Base-by-base conservation (phyloP, 2,329 filamentous ascomycete species). In the Arthroderma sp. region DNA sequence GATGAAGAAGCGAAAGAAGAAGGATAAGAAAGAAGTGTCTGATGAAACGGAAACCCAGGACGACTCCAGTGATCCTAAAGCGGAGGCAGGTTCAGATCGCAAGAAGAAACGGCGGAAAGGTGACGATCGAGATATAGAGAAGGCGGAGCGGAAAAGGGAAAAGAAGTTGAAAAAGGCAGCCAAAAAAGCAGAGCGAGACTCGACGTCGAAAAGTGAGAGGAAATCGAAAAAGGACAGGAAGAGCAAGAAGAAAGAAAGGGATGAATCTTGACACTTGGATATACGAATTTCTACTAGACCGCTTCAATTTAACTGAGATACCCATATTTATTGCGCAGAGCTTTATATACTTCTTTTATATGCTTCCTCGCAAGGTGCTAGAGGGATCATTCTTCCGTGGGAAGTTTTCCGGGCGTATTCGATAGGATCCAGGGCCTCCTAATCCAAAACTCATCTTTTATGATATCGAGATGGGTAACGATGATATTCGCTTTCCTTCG, bases 401-500 rank as follows among this genome's bases (percentile, higher is more conserved):
- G 79, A 54, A 81, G 69, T 56, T 76, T 82, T 22, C 82, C 82
- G 4, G 82, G 81, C 61, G 78, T 83, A 51, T 82, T 82, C 1
- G 81, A 84, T 43, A 88, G 60, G 46, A 91, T 71, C 86, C 88
- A 96, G 1, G 88, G 87, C 58, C 88, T 73, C 55, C 73, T 74
- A 51, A 86, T 74, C 91, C 91, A 98, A 59, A 98, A 98, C 3
- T 86, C 83, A 63, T 96, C 86, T 56, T 83, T 87, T 65, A 98
- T 96, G 56, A 98, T 84, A 66, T 98, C 91, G 48, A 91, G 66
- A 68, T 96, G 87, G 58, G 88, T 81, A 33, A 93, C 73, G 32
- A 85, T 76, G 38, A 98, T 80, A 42, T 74, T 74, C 1, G 87
- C 88, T 63, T 94, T 95, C 48, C 76, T 73, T 44, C 83, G 75